Conservation (phyloP, 306 rosid genomes). For the Prunus kanzakura region DNA sequence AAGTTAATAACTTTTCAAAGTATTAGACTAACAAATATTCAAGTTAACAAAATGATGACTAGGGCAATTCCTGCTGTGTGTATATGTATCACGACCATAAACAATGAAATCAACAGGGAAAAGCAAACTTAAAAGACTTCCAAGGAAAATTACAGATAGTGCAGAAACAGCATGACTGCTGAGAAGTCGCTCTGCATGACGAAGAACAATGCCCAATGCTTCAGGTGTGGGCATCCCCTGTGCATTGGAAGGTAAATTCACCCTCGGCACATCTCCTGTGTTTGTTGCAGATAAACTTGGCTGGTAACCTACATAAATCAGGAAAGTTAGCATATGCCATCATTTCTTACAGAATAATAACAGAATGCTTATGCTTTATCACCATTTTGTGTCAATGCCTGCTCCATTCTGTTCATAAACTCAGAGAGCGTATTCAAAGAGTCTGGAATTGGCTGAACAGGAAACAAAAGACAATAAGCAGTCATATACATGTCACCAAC, state of each 20-base stretch:
- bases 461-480: background rate
- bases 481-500: slow-evolving; percentile 1
- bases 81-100: background rate
- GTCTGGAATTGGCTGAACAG: slow-evolving; percentile 84
- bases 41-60: background rate
- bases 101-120: background rate
- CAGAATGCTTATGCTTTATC: slow-evolving; percentile 13
- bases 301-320: slow-evolving; percentile 41
- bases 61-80: background rate
- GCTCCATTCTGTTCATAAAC: slow-evolving; percentile 86
- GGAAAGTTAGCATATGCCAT: slow-evolving; percentile 14
- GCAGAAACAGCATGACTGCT: slow-evolving; percentile 70
- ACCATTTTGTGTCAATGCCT: slow-evolving; percentile 64
- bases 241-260: slow-evolving; percentile 69
- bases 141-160: slow-evolving; percentile 58
- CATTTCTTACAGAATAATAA: slow-evolving; percentile 9
- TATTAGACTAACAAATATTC: background rate
- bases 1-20: background rate
- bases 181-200: slow-evolving; percentile 64
- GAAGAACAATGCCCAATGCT: slow-evolving; percentile 74
- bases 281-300: slow-evolving; percentile 46
- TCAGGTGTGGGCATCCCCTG: slow-evolving; percentile 83
- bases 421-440: slow-evolving; percentile 73
- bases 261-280: slow-evolving; percentile 43
- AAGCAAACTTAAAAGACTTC: slow-evolving; percentile 11